A percentile compares a stretch with the other conserved stretches of the same genome.
These are phyloP conservation scores for Daldinia childiae DNA, from an alignment of 495 filamentous ascomycete species.

Conservation along the genomic window DNA sequence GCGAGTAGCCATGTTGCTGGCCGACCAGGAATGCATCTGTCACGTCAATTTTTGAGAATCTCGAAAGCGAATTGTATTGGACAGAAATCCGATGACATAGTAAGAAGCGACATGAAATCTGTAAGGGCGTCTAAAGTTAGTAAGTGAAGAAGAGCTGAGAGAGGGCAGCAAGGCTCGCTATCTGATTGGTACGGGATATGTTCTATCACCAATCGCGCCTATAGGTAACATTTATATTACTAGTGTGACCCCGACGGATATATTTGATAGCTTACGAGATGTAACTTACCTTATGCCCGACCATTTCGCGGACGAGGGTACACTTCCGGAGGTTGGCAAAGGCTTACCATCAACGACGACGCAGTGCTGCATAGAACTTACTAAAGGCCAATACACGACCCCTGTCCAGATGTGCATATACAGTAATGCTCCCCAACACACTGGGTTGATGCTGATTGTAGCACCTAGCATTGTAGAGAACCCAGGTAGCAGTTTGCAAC, in stretches of 20 bases:
- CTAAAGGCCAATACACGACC: slow-evolving; percentile 24
- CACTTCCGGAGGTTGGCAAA: slow-evolving; percentile 5
- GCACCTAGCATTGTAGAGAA: slow-evolving; percentile 4
- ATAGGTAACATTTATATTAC: slow-evolving; percentile 37
- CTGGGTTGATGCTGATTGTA: slow-evolving; percentile 11
- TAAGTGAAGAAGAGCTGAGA: slow-evolving; percentile 32
- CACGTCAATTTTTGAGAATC: slow-evolving; percentile 1
- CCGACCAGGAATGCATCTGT: slow-evolving; percentile 2
- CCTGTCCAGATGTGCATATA: slow-evolving; percentile 7
- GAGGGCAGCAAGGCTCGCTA: slow-evolving; percentile 24
- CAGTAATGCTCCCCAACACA: slow-evolving; percentile 37
- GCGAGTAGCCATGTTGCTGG: background rate
- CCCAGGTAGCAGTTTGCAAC: slow-evolving; percentile 14
- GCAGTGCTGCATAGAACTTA: slow-evolving; percentile 14
- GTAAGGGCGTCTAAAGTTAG: slow-evolving; percentile 12
- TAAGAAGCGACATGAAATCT: slow-evolving; percentile 23
- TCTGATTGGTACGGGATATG: slow-evolving; percentile 34
- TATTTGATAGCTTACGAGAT: slow-evolving; percentile 26
- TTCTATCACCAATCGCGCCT: slow-evolving; percentile 29
- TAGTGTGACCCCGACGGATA: slow-evolving; percentile 21
- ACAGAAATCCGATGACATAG: slow-evolving; percentile 21
- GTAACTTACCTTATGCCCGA: slow-evolving; percentile 17
- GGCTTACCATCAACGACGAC: slow-evolving; percentile 14
- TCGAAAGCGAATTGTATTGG: slow-evolving; percentile 21
- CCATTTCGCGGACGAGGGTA: background rate